phyloP scores from a whole-genome alignment of 2,329 filamentous ascomycete genomes.

The Leptographium lundbergii region DNA sequence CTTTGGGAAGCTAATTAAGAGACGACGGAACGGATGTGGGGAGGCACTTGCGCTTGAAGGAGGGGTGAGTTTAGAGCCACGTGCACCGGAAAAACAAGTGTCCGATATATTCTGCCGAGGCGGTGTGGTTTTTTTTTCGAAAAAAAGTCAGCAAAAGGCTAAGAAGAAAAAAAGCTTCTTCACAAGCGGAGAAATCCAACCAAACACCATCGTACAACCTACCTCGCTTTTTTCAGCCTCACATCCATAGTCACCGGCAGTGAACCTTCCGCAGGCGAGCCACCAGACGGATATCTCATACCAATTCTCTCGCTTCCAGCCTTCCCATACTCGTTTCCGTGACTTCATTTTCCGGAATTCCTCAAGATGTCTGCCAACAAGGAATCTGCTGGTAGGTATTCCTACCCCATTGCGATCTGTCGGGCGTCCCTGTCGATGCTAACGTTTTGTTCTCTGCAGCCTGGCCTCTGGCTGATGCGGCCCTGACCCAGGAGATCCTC shows the following conservation, averaged over 20 bases:
- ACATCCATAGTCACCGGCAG: conserved; percentile 6
- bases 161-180: not conserved
- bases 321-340: not conserved
- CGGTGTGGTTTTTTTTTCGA: not conserved
- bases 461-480: conserved; percentile 16
- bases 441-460: conserved; percentile 4
- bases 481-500: conserved; percentile 52
- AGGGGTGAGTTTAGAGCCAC: not conserved
- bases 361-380: conserved; percentile 6
- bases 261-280: conserved; percentile 14
- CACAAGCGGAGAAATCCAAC: not conserved
- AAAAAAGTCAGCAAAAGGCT: not conserved
- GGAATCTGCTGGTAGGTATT: conserved; percentile 7
- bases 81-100: not conserved
- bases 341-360: not conserved
- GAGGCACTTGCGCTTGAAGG: not conserved
- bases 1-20: not conserved
- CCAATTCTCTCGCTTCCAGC: not conserved
- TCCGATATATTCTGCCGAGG: not conserved
- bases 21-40: too few relatives aligned
- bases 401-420: not conserved
- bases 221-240: not conserved
- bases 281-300: conserved; percentile 1
- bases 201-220: not conserved
- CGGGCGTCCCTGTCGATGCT: not conserved